These are phyloP conservation scores for Wolfiporia cocos DNA, from an alignment of 1,284 basidiomycete species.

Conservation along the genomic window DNA sequence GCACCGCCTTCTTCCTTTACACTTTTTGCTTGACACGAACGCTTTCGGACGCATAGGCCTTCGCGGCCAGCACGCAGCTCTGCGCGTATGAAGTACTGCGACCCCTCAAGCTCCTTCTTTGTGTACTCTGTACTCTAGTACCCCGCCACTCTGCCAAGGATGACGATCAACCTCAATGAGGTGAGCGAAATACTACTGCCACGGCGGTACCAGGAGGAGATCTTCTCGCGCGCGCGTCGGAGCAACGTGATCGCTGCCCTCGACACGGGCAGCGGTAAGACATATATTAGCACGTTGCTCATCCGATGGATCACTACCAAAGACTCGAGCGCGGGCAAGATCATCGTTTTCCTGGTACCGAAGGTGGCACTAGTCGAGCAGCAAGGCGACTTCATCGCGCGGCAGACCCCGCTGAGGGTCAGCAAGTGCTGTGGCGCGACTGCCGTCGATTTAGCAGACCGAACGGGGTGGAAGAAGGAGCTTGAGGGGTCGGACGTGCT, in stretches of 20 bases:
- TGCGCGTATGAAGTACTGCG: no score
- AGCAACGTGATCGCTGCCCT: conserved; percentile 74
- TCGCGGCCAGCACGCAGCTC: no score
- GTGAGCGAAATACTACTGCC: conserved; percentile 33
- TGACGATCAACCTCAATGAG: conserved; percentile 18
- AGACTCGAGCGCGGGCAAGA: conserved; percentile 40
- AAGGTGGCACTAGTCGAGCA: conserved; percentile 80
- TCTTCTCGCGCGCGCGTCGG: conserved; percentile 64
- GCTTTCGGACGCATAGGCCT: no score
- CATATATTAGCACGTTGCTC: conserved; percentile 72
- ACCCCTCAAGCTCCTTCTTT: no score
- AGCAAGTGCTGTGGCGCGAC: conserved; percentile 62
- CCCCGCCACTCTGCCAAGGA: no score
- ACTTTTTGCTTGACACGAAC: no score
- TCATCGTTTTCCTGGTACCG: conserved; percentile 72
- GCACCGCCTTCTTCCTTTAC: no score
- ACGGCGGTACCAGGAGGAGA: conserved; percentile 66
- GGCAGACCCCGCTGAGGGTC: conserved; percentile 60
- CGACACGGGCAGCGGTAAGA: conserved; percentile 79
- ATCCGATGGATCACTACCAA: conserved; percentile 67
- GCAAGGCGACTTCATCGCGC: conserved; percentile 64
- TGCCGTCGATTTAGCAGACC: conserved; percentile 64
- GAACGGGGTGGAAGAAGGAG: conserved; percentile 55
- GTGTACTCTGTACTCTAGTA: no score
- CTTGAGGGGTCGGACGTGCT: conserved; percentile 65